Evolutionary conservation across 176 grass and related monocot genomes (phyloP).

Genomic region (Zizania latifolia): DNA sequence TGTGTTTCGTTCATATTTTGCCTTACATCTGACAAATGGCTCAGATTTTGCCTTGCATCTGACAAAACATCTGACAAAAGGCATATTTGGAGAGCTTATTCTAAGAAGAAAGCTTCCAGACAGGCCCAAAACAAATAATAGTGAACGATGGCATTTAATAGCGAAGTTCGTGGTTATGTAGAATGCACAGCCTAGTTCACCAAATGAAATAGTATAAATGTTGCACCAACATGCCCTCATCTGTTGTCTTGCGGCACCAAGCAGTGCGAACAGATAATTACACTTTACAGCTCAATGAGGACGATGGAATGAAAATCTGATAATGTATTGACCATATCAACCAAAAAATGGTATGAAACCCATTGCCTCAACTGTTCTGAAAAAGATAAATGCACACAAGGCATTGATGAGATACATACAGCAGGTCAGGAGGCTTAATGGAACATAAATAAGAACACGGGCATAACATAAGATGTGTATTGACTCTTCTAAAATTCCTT

Average conservation of each 20-base stretch:
- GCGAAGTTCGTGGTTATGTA: neutral
- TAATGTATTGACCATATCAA: constrained; percentile 1
- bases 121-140: neutral
- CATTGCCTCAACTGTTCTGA: constrained; percentile 33
- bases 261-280: neutral
- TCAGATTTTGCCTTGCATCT: too few species aligned
- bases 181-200: neutral
- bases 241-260: neutral
- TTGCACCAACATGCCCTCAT: neutral
- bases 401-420: constrained; percentile 11
- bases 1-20: neutral
- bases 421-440: constrained; percentile 23
- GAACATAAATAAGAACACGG: constrained; percentile 15
- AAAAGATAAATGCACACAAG: neutral
- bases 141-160: neutral
- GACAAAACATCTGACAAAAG: too few species aligned
- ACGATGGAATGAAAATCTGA: neutral
- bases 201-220: neutral
- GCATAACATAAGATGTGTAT: neutral
- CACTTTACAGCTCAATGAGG: neutral
- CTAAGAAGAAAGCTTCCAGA: too few species aligned
- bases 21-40: neutral
- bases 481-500: constrained; percentile 9
- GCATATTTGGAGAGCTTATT: too few species aligned
- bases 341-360: constrained; percentile 37